Conservation (phyloP, 345 rosid species). For the Xanthoceras sorbifolium region DNA sequence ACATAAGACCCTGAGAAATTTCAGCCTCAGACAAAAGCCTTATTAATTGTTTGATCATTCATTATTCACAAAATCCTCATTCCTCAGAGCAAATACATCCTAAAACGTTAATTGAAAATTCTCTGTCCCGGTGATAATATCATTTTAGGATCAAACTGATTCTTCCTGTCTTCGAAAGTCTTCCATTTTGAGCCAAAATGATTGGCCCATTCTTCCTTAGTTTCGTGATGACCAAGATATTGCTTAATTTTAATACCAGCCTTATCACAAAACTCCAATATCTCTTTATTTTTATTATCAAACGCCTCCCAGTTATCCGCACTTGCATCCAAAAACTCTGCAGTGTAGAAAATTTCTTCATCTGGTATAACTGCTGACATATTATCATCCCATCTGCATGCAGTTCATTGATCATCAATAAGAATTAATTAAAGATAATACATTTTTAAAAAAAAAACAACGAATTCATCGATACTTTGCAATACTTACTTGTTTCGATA, state of each 20-base stretch:
- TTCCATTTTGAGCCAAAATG: conserved; percentile 46
- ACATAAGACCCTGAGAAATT: too few species aligned
- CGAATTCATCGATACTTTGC: background rate
- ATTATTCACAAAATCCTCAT: too few species aligned
- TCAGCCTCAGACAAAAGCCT: too few species aligned
- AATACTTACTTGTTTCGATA: conserved; percentile 35
- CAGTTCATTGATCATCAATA: background rate
- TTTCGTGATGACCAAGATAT: conserved; percentile 29
- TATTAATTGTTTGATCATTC: too few species aligned
- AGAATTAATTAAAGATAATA: too few species aligned
- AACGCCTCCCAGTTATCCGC: conserved; percentile 30
- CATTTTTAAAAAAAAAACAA: background rate
- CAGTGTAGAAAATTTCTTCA: conserved; percentile 40
- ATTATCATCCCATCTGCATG: conserved; percentile 42
- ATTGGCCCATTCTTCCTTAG: conserved; percentile 29
- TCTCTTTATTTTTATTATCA: conserved; percentile 36
- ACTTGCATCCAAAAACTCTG: conserved; percentile 38
- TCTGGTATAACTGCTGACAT: conserved; percentile 46
- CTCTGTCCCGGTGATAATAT: conserved; percentile 45
- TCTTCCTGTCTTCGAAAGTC: conserved; percentile 30
- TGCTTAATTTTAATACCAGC: conserved; percentile 30
- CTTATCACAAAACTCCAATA: conserved; percentile 31
- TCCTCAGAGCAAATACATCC: too few species aligned
- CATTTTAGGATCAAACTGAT: conserved; percentile 40
- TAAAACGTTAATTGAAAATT: conserved; percentile 30